Evolutionary conservation across 106 monocot species (phyloP).

Genomic region (Platanthera guangdongensis): DNA sequence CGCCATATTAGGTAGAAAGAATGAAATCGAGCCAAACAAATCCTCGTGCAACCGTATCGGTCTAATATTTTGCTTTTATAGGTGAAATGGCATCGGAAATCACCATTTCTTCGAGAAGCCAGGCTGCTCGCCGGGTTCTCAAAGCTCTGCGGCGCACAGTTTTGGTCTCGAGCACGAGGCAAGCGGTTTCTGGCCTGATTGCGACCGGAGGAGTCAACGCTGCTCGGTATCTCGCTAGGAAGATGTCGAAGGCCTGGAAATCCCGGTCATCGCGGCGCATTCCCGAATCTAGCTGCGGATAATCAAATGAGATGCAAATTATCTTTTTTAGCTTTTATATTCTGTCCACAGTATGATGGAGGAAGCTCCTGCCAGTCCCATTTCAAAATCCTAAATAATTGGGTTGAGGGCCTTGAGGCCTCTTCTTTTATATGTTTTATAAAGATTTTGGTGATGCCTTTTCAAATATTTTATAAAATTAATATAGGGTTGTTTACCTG

Average conservation of each 20-base stretch:
- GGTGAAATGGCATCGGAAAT: constrained; percentile 12
- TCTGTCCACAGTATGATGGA: too few relatives aligned
- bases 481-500: too few relatives aligned
- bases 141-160: constrained; percentile 53
- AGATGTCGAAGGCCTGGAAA: constrained; percentile 77
- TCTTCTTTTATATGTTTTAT: too few relatives aligned
- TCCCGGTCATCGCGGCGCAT: constrained; percentile 28
- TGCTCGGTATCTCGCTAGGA: constrained; percentile 54
- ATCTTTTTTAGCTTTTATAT: too few relatives aligned
- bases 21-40: too few relatives aligned
- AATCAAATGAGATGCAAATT: neutral
- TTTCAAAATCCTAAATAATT: too few relatives aligned
- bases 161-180: constrained; percentile 59
- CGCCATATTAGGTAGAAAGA: too few relatives aligned
- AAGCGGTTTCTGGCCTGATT: constrained; percentile 64
- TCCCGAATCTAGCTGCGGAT: neutral
- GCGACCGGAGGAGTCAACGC: constrained; percentile 68
- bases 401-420: too few relatives aligned
- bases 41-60: too few relatives aligned
- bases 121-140: constrained; percentile 32
- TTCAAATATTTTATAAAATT: too few relatives aligned
- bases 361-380: too few relatives aligned
- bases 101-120: constrained; percentile 38
- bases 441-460: too few relatives aligned
- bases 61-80: neutral